These are phyloP conservation scores for Holtermannia corniformis DNA, from an alignment of 768 basidiomycete genomes.

Conservation along the genomic window DNA sequence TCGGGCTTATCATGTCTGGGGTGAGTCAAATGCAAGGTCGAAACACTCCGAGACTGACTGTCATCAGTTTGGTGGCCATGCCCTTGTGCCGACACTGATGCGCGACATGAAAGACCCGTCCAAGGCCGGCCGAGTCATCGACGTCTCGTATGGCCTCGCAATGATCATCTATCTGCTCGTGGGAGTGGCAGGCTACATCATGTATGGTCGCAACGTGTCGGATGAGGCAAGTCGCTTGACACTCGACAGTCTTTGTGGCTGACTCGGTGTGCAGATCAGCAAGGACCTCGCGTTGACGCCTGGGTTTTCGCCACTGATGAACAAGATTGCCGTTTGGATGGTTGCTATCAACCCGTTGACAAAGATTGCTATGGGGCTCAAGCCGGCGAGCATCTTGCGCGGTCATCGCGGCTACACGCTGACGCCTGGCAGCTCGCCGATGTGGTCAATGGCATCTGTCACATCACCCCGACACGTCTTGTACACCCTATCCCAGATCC, in stretches of 20 bases:
- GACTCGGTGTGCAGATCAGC: constrained; percentile 24
- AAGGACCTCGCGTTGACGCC: constrained; percentile 35
- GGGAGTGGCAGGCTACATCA: constrained; percentile 32
- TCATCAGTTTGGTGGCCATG: constrained; percentile 35
- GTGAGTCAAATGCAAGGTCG: constrained; percentile 12
- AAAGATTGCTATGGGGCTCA: constrained; percentile 33
- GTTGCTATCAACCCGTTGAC: constrained; percentile 36
- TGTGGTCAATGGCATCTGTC: constrained; percentile 20
- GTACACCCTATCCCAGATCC: constrained; percentile 16
- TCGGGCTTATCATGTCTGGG: constrained; percentile 30
- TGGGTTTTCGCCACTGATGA: constrained; percentile 30
- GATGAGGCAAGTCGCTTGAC: constrained; percentile 25
- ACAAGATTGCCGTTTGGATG: constrained; percentile 33
- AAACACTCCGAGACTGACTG: too few species aligned
- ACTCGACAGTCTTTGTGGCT: neutral
- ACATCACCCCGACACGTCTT: constrained; percentile 22
- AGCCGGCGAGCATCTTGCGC: constrained; percentile 23
- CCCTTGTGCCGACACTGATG: constrained; percentile 33
- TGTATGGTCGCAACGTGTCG: constrained; percentile 37
- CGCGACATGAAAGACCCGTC: constrained; percentile 36
- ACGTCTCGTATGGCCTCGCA: constrained; percentile 29
- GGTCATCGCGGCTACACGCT: neutral
- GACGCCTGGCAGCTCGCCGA: constrained; percentile 19
- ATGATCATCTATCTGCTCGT: constrained; percentile 30
- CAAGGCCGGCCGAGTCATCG: constrained; percentile 28